Evolutionary conservation across 495 filamentous ascomycete species (phyloP).

Genomic region (Penicillium taxi): DNA sequence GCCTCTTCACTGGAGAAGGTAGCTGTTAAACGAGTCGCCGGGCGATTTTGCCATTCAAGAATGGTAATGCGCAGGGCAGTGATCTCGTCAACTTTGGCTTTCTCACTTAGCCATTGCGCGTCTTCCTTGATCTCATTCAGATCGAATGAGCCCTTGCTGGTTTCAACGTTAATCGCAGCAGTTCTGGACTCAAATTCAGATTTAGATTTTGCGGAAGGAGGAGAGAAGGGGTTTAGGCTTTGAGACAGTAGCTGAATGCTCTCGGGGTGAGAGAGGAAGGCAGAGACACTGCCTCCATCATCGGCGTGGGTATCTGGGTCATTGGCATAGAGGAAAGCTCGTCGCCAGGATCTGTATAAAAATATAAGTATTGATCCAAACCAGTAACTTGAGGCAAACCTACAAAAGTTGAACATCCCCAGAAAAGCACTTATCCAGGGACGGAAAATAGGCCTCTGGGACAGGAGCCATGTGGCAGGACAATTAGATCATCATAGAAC

Average conservation of each 20-base stretch:
- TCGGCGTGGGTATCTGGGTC: conserved; percentile 42
- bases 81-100: conserved; percentile 69
- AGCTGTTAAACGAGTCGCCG: conserved; percentile 54
- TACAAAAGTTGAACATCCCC: conserved; percentile 54
- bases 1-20: conserved; percentile 62
- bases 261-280: conserved; percentile 61
- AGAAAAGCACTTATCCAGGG: conserved; percentile 55
- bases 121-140: conserved; percentile 80
- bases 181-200: conserved; percentile 77
- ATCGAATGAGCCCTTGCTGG: conserved; percentile 60
- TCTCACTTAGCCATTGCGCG: conserved; percentile 73
- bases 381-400: conserved; percentile 9
- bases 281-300: conserved; percentile 41
- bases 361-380: conserved; percentile 10
- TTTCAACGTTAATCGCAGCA: conserved; percentile 79
- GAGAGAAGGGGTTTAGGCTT: conserved; percentile 54
- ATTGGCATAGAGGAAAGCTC: conserved; percentile 57
- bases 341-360: conserved; percentile 62
- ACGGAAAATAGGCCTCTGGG: conserved; percentile 52
- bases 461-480: conserved; percentile 60
- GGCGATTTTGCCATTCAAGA: conserved; percentile 74
- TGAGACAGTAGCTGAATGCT: conserved; percentile 57
- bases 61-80: conserved; percentile 72
- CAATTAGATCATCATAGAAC: conserved; percentile 48
- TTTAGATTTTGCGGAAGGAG: conserved; percentile 53